A percentile compares a stretch with the other conserved stretches of the same genome.
These are phyloP conservation scores for Pholiota conissans DNA, from an alignment of 768 basidiomycete genomes.

Conservation along the genomic window DNA sequence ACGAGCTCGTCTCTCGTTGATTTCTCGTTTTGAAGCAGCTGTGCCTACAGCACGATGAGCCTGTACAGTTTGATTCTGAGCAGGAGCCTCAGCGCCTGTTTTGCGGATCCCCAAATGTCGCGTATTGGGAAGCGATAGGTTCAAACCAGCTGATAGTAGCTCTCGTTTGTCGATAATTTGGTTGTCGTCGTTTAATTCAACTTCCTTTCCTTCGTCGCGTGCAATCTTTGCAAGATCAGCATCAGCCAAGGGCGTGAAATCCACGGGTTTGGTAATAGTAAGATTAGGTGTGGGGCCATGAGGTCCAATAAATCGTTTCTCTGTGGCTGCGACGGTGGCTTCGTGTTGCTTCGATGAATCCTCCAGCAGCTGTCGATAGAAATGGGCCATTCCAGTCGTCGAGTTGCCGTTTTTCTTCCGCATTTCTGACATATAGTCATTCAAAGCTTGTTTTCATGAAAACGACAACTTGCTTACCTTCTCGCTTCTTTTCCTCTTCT, in stretches of 20 bases:
- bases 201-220: conserved; percentile 71
- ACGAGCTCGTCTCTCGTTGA: conserved; percentile 77
- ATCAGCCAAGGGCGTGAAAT: conserved; percentile 67
- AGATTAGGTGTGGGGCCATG: conserved; percentile 64
- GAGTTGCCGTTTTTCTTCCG: conserved; percentile 58
- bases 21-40: conserved; percentile 78
- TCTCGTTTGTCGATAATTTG: conserved; percentile 97
- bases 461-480: no score
- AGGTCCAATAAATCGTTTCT: conserved; percentile 61
- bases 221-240: conserved; percentile 71
- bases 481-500: conserved; percentile 85
- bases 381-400: conserved; percentile 81
- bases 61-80: conserved; percentile 28
- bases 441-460: background rate
- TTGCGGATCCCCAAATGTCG: conserved; percentile 58
- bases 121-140: conserved; percentile 83
- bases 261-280: conserved; percentile 73
- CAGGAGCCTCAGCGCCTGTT: conserved; percentile 19
- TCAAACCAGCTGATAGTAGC: conserved; percentile 87
- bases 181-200: conserved; percentile 96
- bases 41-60: conserved; percentile 80
- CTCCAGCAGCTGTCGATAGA: conserved; percentile 77
- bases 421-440: conserved; percentile 38
- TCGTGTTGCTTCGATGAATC: conserved; percentile 82
- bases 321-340: conserved; percentile 80